A percentile compares a stretch with the other conserved stretches of the same genome.
Conservation (phyloP, 306 rosid species). For the Vigna mungo region DNA sequence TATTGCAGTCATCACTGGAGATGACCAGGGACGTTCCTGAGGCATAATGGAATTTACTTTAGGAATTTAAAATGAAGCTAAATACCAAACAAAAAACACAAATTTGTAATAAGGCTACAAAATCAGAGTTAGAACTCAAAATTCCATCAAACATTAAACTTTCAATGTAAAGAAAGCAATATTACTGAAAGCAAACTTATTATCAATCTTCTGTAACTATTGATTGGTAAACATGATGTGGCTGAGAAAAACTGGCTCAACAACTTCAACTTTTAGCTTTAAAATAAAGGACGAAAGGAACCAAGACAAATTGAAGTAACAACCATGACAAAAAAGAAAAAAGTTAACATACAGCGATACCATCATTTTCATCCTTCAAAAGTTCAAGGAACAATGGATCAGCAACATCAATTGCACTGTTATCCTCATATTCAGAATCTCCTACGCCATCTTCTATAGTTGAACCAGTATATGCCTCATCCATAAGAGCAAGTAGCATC, state of each 20-base stretch:
- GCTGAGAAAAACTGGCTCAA: slow-evolving; percentile 31
- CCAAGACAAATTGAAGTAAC: slow-evolving; percentile 29
- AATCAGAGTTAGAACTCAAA: slow-evolving; percentile 8
- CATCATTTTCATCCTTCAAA: slow-evolving; percentile 98
- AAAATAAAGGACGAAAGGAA: background rate
- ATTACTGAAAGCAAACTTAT: slow-evolving; percentile 20
- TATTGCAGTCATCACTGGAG: slow-evolving; percentile 78
- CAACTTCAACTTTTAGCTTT: slow-evolving; percentile 28
- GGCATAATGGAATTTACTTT: slow-evolving; percentile 40
- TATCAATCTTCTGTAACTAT: slow-evolving; percentile 2
- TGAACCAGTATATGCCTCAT: slow-evolving; percentile 98
- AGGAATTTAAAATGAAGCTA: slow-evolving; percentile 30
- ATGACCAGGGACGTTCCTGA: slow-evolving; percentile 97
- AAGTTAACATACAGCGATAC: slow-evolving; percentile 73
- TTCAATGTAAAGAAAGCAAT: slow-evolving; percentile 18
- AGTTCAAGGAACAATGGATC: slow-evolving; percentile 92
- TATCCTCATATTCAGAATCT: slow-evolving; percentile 91
- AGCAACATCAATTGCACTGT: slow-evolving; percentile 72
- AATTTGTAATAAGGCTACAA: slow-evolving; percentile 14
- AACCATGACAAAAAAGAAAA: slow-evolving; percentile 27
- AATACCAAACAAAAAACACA: background rate
- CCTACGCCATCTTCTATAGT: slow-evolving; percentile 93
- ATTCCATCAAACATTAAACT: slow-evolving; percentile 26
- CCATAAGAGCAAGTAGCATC: slow-evolving; percentile 99
- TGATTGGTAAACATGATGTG: slow-evolving; percentile 4